A percentile compares a stretch with the other conserved stretches of the same genome.
Evolutionary conservation across 768 basidiomycete genomes (phyloP).

Genomic region (Sistotremastrum suecicum): DNA sequence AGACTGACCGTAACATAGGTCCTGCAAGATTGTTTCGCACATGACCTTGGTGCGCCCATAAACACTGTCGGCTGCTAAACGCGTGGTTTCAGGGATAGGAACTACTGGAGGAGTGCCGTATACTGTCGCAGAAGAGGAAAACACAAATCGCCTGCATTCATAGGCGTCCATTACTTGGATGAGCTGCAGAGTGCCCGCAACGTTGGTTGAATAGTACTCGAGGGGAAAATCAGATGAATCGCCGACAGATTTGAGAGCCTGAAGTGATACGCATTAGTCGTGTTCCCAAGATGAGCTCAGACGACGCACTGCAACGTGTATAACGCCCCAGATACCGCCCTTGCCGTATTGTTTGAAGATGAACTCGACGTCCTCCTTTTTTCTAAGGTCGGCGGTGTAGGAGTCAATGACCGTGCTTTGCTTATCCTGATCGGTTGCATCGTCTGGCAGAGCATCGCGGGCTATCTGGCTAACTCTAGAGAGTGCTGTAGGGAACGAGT

Average conservation of each 20-base stretch:
- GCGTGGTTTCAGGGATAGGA: slow-evolving; percentile 88
- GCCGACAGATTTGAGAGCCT: slow-evolving; percentile 97
- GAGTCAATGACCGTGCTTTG: slow-evolving; percentile 63
- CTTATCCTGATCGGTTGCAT: slow-evolving; percentile 52
- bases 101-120: slow-evolving; percentile 88
- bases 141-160: slow-evolving; percentile 78
- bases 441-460: slow-evolving; percentile 48
- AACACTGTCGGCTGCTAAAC: slow-evolving; percentile 76
- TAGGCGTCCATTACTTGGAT: slow-evolving; percentile 78
- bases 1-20: slow-evolving; percentile 62
- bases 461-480: slow-evolving; percentile 71
- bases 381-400: slow-evolving; percentile 60
- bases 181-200: slow-evolving; percentile 73
- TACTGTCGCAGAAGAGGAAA: slow-evolving; percentile 96
- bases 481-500: slow-evolving; percentile 69
- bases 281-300: not conserved
- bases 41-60: slow-evolving; percentile 97
- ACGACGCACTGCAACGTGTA: slow-evolving; percentile 82
- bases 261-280: slow-evolving; percentile 1
- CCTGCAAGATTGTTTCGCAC: slow-evolving; percentile 80
- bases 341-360: slow-evolving; percentile 79
- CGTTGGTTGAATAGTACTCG: slow-evolving; percentile 91
- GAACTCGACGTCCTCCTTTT: slow-evolving; percentile 49
- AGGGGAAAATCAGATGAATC: slow-evolving; percentile 90
- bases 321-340: slow-evolving; percentile 90